Percentiles rank a stretch among this genome's conserved stretches.
phyloP scores from a whole-genome alignment of 1,284 basidiomycete species.

The Ganoderma leucocontextum region DNA sequence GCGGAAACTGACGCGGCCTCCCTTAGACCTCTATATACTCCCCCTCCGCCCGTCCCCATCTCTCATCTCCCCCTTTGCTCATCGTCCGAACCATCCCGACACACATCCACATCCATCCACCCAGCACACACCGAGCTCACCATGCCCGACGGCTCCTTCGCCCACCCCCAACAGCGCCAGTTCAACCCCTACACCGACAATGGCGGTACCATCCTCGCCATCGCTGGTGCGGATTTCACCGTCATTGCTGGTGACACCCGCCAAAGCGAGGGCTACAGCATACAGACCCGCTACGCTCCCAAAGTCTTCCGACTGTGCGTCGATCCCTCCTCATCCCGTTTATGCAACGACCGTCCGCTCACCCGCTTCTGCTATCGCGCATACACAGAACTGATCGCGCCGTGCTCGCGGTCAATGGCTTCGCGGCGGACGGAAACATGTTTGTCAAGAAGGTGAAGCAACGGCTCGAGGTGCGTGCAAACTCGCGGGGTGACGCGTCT shows the following conservation, averaged over 20 bases:
- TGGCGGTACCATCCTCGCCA: constrained; percentile 93
- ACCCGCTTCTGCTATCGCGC: constrained; percentile 19
- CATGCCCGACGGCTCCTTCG: constrained; percentile 49
- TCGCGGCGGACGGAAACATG: constrained; percentile 95
- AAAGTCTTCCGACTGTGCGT: constrained; percentile 87
- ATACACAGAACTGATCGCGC: constrained; percentile 88
- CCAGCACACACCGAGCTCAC: constrained; percentile 32
- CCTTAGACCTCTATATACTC: constrained; percentile 34
- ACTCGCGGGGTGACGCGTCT: constrained; percentile 17
- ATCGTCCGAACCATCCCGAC: constrained; percentile 24
- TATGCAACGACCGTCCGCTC: constrained; percentile 8
- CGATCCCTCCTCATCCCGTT: constrained; percentile 23
- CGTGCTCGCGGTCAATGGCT: constrained; percentile 93
- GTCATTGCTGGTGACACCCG: constrained; percentile 96
- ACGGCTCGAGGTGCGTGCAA: constrained; percentile 78
- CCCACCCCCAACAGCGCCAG: constrained; percentile 62
- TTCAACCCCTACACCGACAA: constrained; percentile 94
- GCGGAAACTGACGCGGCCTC: constrained; percentile 41
- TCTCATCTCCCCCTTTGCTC: constrained; percentile 23
- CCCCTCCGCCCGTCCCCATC: constrained; percentile 24
- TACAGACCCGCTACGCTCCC: constrained; percentile 96
- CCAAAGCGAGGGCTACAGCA: constrained; percentile 93
- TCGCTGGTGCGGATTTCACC: constrained; percentile 90
- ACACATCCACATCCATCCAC: constrained; percentile 9
- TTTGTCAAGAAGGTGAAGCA: constrained; percentile 96